Conservation (phyloP, 192 early-diverging fungal species). For the Coemansia erecta region DNA sequence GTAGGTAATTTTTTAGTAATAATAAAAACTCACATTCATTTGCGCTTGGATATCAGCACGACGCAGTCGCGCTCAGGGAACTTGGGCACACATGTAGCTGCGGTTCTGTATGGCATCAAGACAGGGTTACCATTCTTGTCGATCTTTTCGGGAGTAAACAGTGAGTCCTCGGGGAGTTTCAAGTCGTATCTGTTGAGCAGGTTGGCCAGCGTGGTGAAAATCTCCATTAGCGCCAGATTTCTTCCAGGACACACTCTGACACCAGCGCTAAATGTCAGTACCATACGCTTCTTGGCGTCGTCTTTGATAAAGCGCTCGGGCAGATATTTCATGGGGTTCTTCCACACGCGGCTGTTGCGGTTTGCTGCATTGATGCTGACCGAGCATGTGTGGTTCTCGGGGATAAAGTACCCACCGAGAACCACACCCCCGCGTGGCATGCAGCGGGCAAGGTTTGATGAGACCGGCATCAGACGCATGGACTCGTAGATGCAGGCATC, state of each 20-base stretch:
- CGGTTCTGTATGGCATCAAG: conserved; percentile 21
- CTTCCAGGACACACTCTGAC: conserved; percentile 39
- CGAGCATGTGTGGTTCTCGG: conserved; percentile 32
- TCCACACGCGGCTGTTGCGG: conserved; percentile 14
- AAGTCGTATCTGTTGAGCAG: conserved; percentile 31
- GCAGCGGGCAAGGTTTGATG: conserved; percentile 26
- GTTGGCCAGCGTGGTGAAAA: conserved; percentile 37
- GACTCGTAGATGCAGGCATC: conserved; percentile 47
- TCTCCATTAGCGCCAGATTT: conserved; percentile 39
- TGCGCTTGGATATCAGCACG: conserved; percentile 29
- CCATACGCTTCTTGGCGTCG: conserved; percentile 7
- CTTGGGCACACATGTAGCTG: conserved; percentile 23
- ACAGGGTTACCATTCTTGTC: conserved; percentile 12
- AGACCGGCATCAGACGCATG: conserved; percentile 30
- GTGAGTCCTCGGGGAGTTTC: conserved; percentile 22
- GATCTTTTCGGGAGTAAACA: conserved; percentile 21
- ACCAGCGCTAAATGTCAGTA: conserved; percentile 43
- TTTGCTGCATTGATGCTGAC: conserved; percentile 26
- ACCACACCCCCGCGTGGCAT: conserved; percentile 38
- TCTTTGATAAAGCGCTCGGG: conserved; percentile 28
- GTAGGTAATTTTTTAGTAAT: no score
- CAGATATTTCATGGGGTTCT: conserved; percentile 11
- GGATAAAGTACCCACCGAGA: conserved; percentile 33
- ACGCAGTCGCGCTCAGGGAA: conserved; percentile 47
- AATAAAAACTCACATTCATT: neutral